Base-by-base conservation (phyloP, 169 alveolate genomes). In the Eimeria zaria region DNA sequence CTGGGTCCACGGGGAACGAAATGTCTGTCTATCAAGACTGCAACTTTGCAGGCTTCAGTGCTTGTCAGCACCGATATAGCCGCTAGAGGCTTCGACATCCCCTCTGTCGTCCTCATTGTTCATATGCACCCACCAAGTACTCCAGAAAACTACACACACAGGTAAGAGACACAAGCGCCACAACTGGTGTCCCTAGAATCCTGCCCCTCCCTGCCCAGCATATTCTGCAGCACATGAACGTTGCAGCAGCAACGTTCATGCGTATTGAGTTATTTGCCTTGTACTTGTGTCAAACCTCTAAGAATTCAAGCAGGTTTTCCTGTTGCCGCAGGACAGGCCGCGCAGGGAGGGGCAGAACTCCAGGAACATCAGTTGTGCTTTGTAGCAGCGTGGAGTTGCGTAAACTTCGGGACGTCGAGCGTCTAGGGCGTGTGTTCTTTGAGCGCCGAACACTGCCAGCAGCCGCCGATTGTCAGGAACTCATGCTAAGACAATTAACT, bases 21-120 rank as follows among this genome's bases (percentile, higher is more conserved):
- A 33, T 39, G 81, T 36, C 11, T 30, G 81, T 22, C 58, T 4
- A 41, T 20, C 41, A 51, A n/a, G 4, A 85, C 48, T 81, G 73
- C n/a, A n/a, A 33, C 60, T 46, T 33, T 51, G 58, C 93, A 93
- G 96, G 94, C 88, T 3, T 81, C 96, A 39, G 96, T 99, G 62
- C 98, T 99, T 96, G 98, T 99, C 39, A 99, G 99, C 39, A 99
- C 99, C 22, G 99, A 99, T 97, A 99, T 99, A 8, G 99, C 99
- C 1, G 99, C 99, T 69, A 98, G 99, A 87, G 99, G 99, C 12
- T 96, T 99, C 41, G 99, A 99, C 97, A 99, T 99, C 41, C 97
- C 97, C 24, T 62, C 91, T 39, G 96, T 97, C 80, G 97, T 91
- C 58, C 98, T 99, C 64, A 99, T 99, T 67, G 97, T 99, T 55